phyloP scores from a whole-genome alignment of 306 rosid species.

The Cicer judaicum region DNA sequence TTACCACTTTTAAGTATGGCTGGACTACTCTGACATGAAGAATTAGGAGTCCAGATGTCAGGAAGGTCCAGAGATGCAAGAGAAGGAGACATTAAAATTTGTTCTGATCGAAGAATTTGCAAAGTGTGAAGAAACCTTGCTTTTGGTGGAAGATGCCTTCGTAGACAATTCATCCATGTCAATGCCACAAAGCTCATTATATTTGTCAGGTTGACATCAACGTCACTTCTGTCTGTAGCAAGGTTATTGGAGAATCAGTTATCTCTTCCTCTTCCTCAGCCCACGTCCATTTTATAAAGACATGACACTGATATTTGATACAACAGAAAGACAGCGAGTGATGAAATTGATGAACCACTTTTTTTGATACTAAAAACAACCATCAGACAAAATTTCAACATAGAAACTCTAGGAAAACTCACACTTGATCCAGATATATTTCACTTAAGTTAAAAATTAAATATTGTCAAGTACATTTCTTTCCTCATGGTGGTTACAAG shows the following conservation, averaged over 20 bases:
- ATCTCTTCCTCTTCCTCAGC: neutral
- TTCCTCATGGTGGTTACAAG: neutral
- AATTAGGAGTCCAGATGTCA: constrained; percentile 66
- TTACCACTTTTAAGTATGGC: constrained; percentile 50
- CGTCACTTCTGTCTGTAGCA: neutral
- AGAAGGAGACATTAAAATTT: constrained; percentile 72
- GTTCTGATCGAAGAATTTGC: constrained; percentile 36
- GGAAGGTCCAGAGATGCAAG: constrained; percentile 78
- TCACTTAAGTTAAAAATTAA: neutral
- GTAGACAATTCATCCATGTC: constrained; percentile 49
- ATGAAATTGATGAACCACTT: neutral
- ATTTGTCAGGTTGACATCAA: constrained; percentile 36
- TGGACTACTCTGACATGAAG: constrained; percentile 41
- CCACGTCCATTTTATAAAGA: neutral
- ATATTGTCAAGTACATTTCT: neutral
- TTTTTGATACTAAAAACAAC: neutral
- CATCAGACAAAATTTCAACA: neutral
- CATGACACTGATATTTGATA: neutral
- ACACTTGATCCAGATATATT: neutral
- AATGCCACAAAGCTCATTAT: constrained; percentile 44
- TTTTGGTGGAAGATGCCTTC: constrained; percentile 46
- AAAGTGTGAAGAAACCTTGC: constrained; percentile 50
- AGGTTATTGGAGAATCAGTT: neutral
- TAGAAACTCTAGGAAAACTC: neutral
- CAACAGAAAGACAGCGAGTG: neutral